Conservation (phyloP, 1,284 basidiomycete genomes). For the Cerrena zonata region DNA sequence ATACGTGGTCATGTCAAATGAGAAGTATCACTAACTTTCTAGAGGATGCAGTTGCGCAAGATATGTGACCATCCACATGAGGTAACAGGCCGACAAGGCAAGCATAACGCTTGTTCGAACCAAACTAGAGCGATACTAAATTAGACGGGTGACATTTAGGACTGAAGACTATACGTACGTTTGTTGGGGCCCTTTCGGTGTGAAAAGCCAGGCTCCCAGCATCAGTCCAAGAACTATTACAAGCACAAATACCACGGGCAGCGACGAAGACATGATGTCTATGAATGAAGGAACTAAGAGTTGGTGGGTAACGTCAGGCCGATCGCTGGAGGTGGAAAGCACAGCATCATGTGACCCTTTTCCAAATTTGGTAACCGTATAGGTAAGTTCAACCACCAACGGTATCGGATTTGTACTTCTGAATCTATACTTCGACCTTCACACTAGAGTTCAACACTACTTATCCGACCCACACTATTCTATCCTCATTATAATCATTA, state of each 20-base stretch:
- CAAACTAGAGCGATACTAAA: constrained; percentile 63
- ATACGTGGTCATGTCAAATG: neutral
- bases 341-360: neutral
- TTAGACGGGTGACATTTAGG: too few species aligned
- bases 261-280: constrained; percentile 31
- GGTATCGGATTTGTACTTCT: too few species aligned
- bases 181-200: constrained; percentile 82
- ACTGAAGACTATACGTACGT: too few species aligned
- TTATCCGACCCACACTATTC: too few species aligned
- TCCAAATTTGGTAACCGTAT: neutral
- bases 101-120: constrained; percentile 76
- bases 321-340: too few species aligned
- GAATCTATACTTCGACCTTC: too few species aligned
- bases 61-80: constrained; percentile 94
- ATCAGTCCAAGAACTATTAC: constrained; percentile 60
- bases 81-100: constrained; percentile 75
- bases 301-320: neutral
- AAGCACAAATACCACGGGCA: constrained; percentile 37
- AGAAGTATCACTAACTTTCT: constrained; percentile 54
- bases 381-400: too few species aligned
- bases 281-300: neutral
- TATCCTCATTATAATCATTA: too few species aligned
- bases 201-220: constrained; percentile 59
- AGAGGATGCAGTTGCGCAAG: constrained; percentile 87
- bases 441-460: too few species aligned